Percentiles rank a stretch among this genome's conserved stretches.
Conservation (phyloP, 345 rosid species). For the Zanthoxylum bungeanum region DNA sequence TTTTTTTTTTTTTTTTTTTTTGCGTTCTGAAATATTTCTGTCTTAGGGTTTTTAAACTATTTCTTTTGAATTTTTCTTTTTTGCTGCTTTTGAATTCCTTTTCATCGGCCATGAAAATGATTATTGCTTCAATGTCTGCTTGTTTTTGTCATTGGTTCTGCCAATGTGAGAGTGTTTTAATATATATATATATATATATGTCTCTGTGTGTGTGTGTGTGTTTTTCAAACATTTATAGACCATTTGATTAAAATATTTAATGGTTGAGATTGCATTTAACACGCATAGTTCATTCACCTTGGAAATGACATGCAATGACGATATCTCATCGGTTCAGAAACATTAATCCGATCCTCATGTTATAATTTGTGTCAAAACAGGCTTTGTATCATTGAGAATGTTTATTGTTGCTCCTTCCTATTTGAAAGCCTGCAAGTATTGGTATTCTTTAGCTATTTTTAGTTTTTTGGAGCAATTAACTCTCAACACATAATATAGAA, state of each 20-base stretch:
- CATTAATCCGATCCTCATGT: neutral
- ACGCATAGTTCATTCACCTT: neutral
- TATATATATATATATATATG: too few species aligned
- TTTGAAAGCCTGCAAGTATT: neutral
- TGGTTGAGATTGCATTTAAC: neutral
- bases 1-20: neutral
- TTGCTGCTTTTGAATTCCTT: too few species aligned
- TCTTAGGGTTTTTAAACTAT: neutral
- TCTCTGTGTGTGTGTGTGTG: too few species aligned
- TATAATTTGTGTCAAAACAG: neutral
- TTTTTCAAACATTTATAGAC: too few species aligned
- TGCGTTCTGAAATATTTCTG: neutral
- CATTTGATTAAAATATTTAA: neutral
- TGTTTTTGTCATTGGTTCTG: conserved; percentile 6
- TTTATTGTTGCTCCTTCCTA: neutral
- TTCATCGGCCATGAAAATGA: neutral
- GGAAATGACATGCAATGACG: neutral
- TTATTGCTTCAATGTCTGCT: neutral
- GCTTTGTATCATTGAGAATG: too few species aligned
- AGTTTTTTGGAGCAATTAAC: neutral
- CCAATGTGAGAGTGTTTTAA: neutral
- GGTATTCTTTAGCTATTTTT: neutral
- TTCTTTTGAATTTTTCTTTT: neutral
- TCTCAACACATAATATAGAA: neutral
- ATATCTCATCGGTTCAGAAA: neutral